Evolutionary conservation across 2,329 filamentous ascomycete genomes (phyloP).

Genomic region (Epichloe bromicola): DNA sequence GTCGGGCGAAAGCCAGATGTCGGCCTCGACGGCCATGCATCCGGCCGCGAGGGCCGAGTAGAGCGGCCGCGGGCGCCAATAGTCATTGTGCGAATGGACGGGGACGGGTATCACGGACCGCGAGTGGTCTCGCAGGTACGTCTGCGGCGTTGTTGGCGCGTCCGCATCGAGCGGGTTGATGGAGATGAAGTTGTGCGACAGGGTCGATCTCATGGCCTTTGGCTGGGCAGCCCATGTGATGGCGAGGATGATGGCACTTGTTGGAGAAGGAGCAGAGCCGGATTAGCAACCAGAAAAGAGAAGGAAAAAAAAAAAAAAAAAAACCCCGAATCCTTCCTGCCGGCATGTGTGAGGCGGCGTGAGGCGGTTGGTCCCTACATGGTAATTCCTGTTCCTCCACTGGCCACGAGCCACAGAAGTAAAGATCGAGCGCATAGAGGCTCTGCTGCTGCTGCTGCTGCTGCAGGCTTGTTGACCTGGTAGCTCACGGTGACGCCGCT

Average conservation of each 20-base stretch:
- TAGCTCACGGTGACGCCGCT: too few relatives aligned
- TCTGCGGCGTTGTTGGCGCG: neutral
- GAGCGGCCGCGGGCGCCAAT: constrained; percentile 49
- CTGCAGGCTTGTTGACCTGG: too few relatives aligned
- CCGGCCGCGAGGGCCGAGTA: constrained; percentile 47
- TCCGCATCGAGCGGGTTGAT: constrained; percentile 1
- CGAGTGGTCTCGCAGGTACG: constrained; percentile 2
- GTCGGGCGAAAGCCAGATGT: constrained; percentile 44
- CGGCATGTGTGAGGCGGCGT: neutral
- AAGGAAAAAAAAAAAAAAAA: neutral
- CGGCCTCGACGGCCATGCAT: constrained; percentile 52
- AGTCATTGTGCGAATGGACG: constrained; percentile 58
- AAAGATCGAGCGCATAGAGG: neutral
- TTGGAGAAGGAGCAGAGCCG: too few relatives aligned
- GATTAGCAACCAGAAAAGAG: neutral
- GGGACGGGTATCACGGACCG: constrained; percentile 28
- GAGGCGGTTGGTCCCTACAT: constrained; percentile 1
- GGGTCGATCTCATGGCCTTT: constrained; percentile 3
- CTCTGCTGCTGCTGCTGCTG: neutral
- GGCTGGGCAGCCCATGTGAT: constrained; percentile 3
- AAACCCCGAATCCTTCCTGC: neutral
- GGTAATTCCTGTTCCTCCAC: constrained; percentile 1
- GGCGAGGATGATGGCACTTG: constrained; percentile 5
- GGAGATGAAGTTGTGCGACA: constrained; percentile 6
- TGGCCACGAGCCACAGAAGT: constrained; percentile 3